Evolutionary conservation across 305 asterid species (phyloP), one percentile per base, ranked within the genome.

Genomic region (Plantago lanceolata): DNA sequence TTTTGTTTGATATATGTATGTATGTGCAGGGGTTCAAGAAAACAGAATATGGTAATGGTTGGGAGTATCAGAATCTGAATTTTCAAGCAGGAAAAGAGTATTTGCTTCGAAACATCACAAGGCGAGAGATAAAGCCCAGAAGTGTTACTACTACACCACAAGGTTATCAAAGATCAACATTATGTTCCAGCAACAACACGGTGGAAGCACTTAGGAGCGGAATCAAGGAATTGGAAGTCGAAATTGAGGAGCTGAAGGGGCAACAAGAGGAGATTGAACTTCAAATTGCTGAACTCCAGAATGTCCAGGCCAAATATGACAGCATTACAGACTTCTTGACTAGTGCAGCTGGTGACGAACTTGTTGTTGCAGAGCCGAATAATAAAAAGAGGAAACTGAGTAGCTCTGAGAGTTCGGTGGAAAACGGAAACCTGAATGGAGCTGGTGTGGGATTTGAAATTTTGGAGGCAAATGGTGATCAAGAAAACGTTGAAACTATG

Each of bases 11-110:
- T 48, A n/a, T n/a, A 4, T 14, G 13, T 1, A 19, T 49, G 51
- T 70, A 21, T 0, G 20, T 60, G 13, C 37, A 85, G 95, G 90
- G 90, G 4, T 85, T 87, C 24, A 71, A 82, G 45, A 87, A 85
- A 72, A 75, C 83, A 6, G 85, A 87, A 51, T 59, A 72, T 50
- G 71, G 68, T 48, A 78, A 81, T 66, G 75, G 71, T 55, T 85
- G 85, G 87, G 90, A 85, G 45, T 87, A 81, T 16, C 76, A 63
- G 51, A 72, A 76, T 44, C 62, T 68, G 11, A 35, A 81, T 73
- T 87, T 87, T 60, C 85, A 81, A 67, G 66, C 56, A 0, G 93
- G 90, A 63, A 70, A 70, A 12, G 65, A 66, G 40, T n/a, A n/a
- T n/a, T n/a, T n/a, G 75, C 79, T 87, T 9, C 1, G 26, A 16